Percentiles rank a stretch among this genome's conserved stretches.
Evolutionary conservation across 2,329 filamentous ascomycete genomes (phyloP).

Genomic region (Cercospora brassicicola): DNA sequence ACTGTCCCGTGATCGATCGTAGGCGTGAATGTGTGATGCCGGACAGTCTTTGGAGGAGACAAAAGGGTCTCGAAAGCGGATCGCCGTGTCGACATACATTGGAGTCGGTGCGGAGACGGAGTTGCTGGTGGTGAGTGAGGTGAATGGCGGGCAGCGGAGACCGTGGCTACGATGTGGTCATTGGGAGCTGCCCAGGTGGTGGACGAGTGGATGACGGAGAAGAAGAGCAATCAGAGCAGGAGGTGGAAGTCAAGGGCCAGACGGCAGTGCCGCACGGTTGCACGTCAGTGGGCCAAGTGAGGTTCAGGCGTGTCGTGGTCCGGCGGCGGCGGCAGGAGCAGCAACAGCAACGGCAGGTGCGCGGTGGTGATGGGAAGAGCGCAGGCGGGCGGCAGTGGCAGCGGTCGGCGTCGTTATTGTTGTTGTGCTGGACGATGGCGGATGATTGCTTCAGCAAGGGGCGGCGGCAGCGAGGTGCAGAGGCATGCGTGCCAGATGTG

Average conservation of each 20-base stretch:
- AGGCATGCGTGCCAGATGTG: conserved; percentile 30
- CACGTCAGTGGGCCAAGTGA: conserved; percentile 6
- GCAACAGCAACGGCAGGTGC: neutral
- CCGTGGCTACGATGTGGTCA: conserved; percentile 23
- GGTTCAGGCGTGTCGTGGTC: neutral
- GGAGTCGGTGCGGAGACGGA: conserved; percentile 21
- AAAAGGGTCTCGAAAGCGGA: conserved; percentile 40
- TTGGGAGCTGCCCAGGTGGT: conserved; percentile 11
- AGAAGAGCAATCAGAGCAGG: neutral
- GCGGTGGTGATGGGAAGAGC: conserved; percentile 51
- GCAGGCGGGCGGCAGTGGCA: conserved; percentile 43
- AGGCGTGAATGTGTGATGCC: conserved; percentile 14
- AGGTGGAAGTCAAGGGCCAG: conserved; percentile 2
- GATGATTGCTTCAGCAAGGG: conserved; percentile 34
- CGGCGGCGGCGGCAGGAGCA: neutral
- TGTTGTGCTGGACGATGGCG: conserved; percentile 3
- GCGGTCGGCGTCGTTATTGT: neutral
- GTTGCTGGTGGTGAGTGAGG: conserved; percentile 32
- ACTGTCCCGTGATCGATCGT: conserved; percentile 20
- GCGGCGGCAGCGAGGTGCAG: conserved; percentile 32
- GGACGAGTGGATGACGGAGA: conserved; percentile 16
- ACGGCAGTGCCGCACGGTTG: neutral
- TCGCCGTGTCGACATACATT: conserved; percentile 40
- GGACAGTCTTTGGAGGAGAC: conserved; percentile 32
- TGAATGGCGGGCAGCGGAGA: conserved; percentile 15